Evolutionary conservation across 768 basidiomycete species (phyloP), one percentile per base, ranked within the genome.

Genomic region (Coprinopsis marcescibilis): DNA sequence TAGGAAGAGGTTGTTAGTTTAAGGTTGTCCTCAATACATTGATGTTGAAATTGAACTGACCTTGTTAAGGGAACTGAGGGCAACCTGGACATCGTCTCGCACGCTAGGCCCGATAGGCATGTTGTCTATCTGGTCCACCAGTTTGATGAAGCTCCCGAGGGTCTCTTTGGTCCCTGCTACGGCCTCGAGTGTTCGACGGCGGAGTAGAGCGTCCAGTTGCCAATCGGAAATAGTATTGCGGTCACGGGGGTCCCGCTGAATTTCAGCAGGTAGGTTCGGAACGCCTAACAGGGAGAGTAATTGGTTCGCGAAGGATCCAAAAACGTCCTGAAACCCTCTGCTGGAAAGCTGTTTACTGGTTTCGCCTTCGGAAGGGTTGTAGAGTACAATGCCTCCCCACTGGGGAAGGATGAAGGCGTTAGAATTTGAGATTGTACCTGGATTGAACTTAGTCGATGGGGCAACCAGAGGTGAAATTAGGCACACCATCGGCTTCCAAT

Each of bases 31-130:
- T 25, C 14, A 29, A 30, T 11, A 32, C n/a, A 35, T 14, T 5
- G 32, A 33, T 10, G 37, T 8, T 29, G 52, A 34, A 48, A 17
- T 4, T 8, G 38, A 5, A 64, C 70, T 42, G 53, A 94, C 93
- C 73, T 78, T 60, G 26, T 89, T 81, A 6, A 97, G 76, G 5
- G 83, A 80, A 13, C 71, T 65, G 17, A 99, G 71, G 0, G 92
- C 81, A 42, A 70, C 68, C 34, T 80, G 67, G 3, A 97, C 78
- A 57, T 89, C 85, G 8, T 70, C 78, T 55, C 71, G 75, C 5
- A 97, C 95, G 39, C 80, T 78, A 49, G 77, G 71, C 3, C 82
- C 83, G 0, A 99, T 85, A 7, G 90, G 91, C 94, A 99, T 97
- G 59, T 90, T 86, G 52, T 83, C 77, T 39, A 95, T 93, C 60